Percentiles rank a stretch among this genome's conserved stretches.
phyloP scores from a whole-genome alignment of 2,329 filamentous ascomycete species.

The Phaeosphaeriaceae sp. region DNA sequence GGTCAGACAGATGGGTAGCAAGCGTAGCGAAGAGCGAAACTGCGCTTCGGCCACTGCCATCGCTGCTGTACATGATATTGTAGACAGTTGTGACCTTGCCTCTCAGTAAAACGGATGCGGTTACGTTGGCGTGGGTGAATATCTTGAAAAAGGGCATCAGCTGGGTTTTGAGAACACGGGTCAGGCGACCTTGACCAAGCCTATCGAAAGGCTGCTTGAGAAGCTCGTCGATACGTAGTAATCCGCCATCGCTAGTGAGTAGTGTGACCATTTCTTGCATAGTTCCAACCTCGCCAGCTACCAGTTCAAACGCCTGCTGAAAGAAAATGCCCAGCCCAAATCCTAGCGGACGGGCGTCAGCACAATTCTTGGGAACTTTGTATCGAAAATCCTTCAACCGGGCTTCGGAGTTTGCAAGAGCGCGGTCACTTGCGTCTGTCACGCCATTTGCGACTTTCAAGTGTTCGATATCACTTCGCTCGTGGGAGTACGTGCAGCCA shows the following conservation, averaged over 20 bases:
- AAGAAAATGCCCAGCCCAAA: not conserved
- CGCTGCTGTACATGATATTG: not conserved
- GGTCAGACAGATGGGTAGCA: not conserved
- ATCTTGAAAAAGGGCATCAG: not conserved
- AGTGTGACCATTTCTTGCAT: not conserved
- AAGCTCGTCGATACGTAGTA: not conserved
- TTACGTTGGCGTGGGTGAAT: not conserved
- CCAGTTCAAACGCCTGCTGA: not conserved
- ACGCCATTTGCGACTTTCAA: not conserved
- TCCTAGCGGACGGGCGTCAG: not conserved
- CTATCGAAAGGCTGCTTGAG: not conserved
- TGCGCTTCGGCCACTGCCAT: not conserved
- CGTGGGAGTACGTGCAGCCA: not conserved
- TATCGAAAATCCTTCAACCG: not conserved
- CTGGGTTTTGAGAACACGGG: not conserved
- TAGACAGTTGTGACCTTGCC: not conserved
- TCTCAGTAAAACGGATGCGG: not conserved
- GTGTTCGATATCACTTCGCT: not conserved
- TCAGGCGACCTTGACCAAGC: not conserved
- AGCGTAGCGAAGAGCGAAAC: not conserved
- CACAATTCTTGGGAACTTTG: not conserved
- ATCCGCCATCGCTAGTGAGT: not conserved
- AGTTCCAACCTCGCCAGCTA: not conserved
- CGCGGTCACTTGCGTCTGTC: not conserved
- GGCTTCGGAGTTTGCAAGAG: not conserved